Percentiles rank a stretch among this genome's conserved stretches.
These are phyloP conservation scores for Aspergillus proliferans DNA, from an alignment of 2,329 filamentous ascomycete species.

Conservation along the genomic window DNA sequence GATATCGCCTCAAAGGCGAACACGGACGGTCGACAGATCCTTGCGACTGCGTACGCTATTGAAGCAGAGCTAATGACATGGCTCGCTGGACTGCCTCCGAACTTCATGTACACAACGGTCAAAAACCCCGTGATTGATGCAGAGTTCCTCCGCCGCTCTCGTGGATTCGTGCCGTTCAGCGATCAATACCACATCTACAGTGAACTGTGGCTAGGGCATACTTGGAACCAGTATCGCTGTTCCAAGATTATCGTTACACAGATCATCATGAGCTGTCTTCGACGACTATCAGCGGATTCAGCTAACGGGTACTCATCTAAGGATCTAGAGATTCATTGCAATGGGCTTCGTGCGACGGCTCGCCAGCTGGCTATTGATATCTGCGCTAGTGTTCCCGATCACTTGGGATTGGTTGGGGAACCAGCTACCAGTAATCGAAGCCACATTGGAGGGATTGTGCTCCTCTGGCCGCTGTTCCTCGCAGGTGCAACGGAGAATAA, in stretches of 20 bases:
- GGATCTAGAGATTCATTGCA: slow-evolving; percentile 26
- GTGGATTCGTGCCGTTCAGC: slow-evolving; percentile 35
- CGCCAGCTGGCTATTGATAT: slow-evolving; percentile 29
- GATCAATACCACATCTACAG: slow-evolving; percentile 52
- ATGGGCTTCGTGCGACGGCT: slow-evolving; percentile 21
- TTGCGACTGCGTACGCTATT: slow-evolving; percentile 26
- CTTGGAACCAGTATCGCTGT: slow-evolving; percentile 58
- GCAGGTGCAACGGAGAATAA: slow-evolving; percentile 27
- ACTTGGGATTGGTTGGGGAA: slow-evolving; percentile 22
- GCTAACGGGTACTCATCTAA: slow-evolving; percentile 16
- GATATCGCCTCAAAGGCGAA: slow-evolving; percentile 23
- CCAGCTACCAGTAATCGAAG: slow-evolving; percentile 15
- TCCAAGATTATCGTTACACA: slow-evolving; percentile 50
- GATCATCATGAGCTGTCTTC: slow-evolving; percentile 35
- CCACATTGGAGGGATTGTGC: slow-evolving; percentile 26
- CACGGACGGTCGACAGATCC: slow-evolving; percentile 21
- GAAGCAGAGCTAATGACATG: slow-evolving; percentile 30
- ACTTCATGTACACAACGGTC: slow-evolving; percentile 22
- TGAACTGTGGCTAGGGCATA: slow-evolving; percentile 48
- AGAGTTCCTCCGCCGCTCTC: slow-evolving; percentile 30
- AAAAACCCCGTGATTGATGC: slow-evolving; percentile 19
- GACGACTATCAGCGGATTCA: slow-evolving; percentile 17
- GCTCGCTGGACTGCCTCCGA: slow-evolving; percentile 21
- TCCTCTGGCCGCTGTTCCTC: slow-evolving; percentile 35
- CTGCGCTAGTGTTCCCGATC: slow-evolving; percentile 32